Base-by-base conservation (phyloP, 495 filamentous ascomycete genomes). In the Oidiodendron maius region DNA sequence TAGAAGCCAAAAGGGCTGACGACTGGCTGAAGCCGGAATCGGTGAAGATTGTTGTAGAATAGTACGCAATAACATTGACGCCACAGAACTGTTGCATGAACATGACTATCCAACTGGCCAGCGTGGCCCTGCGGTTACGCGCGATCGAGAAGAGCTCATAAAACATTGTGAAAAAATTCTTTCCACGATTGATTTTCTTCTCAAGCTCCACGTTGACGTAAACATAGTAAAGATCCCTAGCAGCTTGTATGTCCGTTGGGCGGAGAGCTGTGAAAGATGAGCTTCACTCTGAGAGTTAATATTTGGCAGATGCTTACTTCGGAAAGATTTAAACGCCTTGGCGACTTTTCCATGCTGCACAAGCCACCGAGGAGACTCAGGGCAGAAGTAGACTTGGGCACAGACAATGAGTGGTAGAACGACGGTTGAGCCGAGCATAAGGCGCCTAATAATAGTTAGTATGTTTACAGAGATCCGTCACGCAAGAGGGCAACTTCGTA, bases 181-280 rank as follows among this genome's bases (percentile, higher is more conserved):
- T 68, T 1, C 82, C 75, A 16, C 80, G 66, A 8, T 75, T 67
- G 69, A 85, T 75, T 24, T 65, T 62, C 13, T 71, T 64, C 16
- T 70, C 73, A 60, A 91, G 87, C 4, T 79, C 74, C 57, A 89
- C 75, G 5, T 91, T 70, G 13, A 86, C 72, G 43, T 89, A 71
- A 72, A 87, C 90, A 62, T 91, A 91, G 61, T 86, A 93, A 10
- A 91, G 59, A 55, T 95, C 89, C 17, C 89, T 70, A 2, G 87
- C 87, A 4, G 89, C 89, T 56, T 91, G 86, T 10, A 91, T 65
- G 50, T 83, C 84, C 30, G 77, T 74, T 45, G 72, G 78, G 1
- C 89, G 82, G n/a, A 35, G 91, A 64, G n/a, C 68, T 69, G 50
- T 71, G 75, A n/a, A n/a, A n/a, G n/a, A n/a, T n/a, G n/a, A n/a